Evolutionary conservation across 164 flowering plant species (phyloP), one percentile per base, ranked within the genome.

Genomic region (Euptelea pleiosperma): DNA sequence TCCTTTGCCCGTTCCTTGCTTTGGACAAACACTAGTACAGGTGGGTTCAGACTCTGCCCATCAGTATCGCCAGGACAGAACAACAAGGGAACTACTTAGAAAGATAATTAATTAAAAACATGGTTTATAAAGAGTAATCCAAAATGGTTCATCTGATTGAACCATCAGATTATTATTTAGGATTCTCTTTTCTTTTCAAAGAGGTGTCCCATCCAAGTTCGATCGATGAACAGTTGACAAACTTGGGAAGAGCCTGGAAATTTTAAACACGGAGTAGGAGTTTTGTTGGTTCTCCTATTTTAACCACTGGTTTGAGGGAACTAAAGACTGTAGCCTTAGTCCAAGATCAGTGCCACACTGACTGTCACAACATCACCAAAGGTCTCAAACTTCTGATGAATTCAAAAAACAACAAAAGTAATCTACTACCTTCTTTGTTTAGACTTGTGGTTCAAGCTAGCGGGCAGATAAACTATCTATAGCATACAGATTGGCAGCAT

Each of bases 1-100:
- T 91, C 82, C 66, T 87, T 85, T n/a, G 96, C 97, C 11, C 99
- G 78, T 63, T 91, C 96, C 65, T 83, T 91, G 77, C 89, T 91
- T 87, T 94, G 99, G 57, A 91, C 86, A 73, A 94, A 94, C 28
- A 94, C 70, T 37, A 94, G 76, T 2, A 94, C 81, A 1, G 99
- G 99, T 48, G 99, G 97, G 70, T 84, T 87, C 73, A 84, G 69
- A 61, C 96, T 85, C 99, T 94, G 71, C 54, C 24, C 46, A 73
- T 57, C 64, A 73, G 26, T 16, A 36, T 52, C 50, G 22, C 8
- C 18, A 51, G 7, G 25, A 10, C 4, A 36, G 34, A 2, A 55
- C 6, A 14, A 33, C 5, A 26, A 24, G 2, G 2, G 12, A 30
- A 9, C 11, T 37, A 66, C 24, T 42, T 48, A 47, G n/a, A 47